These are phyloP conservation scores for Yarrowia sp. DNA, from an alignment of 805 yeast species.

Conservation along the genomic window DNA sequence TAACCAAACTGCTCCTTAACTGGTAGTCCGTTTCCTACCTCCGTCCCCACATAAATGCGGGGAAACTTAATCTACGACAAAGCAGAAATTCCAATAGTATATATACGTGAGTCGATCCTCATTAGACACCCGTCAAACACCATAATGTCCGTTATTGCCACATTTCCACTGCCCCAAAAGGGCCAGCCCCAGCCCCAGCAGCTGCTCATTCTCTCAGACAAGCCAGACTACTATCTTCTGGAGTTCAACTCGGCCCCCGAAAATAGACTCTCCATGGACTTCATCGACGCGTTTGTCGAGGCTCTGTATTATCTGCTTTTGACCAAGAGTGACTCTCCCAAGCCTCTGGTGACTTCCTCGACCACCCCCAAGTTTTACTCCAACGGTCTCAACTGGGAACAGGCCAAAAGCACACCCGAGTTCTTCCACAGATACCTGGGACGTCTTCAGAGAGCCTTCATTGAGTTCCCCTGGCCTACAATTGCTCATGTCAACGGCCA, in stretches of 20 bases:
- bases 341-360: slow-evolving; percentile 40
- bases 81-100: not conserved
- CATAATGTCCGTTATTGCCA: not conserved
- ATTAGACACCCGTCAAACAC: not conserved
- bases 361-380: slow-evolving; percentile 39
- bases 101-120: not conserved
- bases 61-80: not conserved
- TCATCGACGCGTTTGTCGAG: slow-evolving; percentile 37
- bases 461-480: slow-evolving; percentile 43
- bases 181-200: not conserved
- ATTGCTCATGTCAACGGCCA: slow-evolving; percentile 42
- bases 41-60: not conserved
- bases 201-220: slow-evolving; percentile 10
- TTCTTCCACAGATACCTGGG: slow-evolving; percentile 38
- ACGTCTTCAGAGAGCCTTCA: slow-evolving; percentile 36
- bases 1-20: not conserved
- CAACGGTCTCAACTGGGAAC: slow-evolving; percentile 41
- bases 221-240: slow-evolving; percentile 35
- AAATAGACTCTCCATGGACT: slow-evolving; percentile 38
- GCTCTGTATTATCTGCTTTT: slow-evolving; percentile 35
- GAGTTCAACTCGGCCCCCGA: slow-evolving; percentile 38
- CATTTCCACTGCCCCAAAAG: slow-evolving; percentile 6
- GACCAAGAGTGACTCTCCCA: slow-evolving; percentile 31
- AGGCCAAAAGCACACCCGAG: slow-evolving; percentile 36
- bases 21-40: too few relatives aligned